Conservation (phyloP, 2,329 filamentous ascomycete genomes). For the Bipolaris bicolor region DNA sequence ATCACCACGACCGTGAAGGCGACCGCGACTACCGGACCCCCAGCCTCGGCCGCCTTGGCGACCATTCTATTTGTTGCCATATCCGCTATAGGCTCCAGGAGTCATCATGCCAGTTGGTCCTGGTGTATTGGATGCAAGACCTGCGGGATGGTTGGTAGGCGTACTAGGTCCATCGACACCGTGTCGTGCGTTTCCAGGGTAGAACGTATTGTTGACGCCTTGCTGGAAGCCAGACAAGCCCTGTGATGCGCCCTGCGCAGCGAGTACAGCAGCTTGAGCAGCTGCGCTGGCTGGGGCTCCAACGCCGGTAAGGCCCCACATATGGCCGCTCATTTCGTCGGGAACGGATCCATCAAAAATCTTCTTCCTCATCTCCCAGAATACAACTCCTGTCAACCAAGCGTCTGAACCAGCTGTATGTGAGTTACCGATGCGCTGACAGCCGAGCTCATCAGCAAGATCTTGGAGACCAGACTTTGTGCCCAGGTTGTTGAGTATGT, state of each 20-base stretch:
- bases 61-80: conserved; percentile 41
- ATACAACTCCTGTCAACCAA: conserved; percentile 89
- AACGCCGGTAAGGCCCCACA: conserved; percentile 83
- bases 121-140: conserved; percentile 56
- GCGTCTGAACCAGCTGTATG: conserved; percentile 96
- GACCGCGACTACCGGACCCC: background rate
- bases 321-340: conserved; percentile 82
- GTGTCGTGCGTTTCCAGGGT: conserved; percentile 49
- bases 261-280: conserved; percentile 53
- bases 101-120: conserved; percentile 71
- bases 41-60: background rate
- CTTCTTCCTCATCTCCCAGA: conserved; percentile 88
- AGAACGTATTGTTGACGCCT: conserved; percentile 49
- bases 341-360: conserved; percentile 85
- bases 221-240: conserved; percentile 36
- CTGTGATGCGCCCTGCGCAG: conserved; percentile 50
- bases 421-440: conserved; percentile 83
- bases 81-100: conserved; percentile 55
- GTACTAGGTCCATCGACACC: conserved; percentile 68
- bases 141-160: conserved; percentile 63
- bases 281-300: conserved; percentile 62
- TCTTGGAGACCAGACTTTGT: conserved; percentile 92
- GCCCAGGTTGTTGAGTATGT: conserved; percentile 83
- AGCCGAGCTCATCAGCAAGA: conserved; percentile 89
- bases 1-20: background rate